A percentile compares a stretch with the other conserved stretches of the same genome.
Conservation (phyloP, 257 asterid genomes). For the Nicotiana knightiana region DNA sequence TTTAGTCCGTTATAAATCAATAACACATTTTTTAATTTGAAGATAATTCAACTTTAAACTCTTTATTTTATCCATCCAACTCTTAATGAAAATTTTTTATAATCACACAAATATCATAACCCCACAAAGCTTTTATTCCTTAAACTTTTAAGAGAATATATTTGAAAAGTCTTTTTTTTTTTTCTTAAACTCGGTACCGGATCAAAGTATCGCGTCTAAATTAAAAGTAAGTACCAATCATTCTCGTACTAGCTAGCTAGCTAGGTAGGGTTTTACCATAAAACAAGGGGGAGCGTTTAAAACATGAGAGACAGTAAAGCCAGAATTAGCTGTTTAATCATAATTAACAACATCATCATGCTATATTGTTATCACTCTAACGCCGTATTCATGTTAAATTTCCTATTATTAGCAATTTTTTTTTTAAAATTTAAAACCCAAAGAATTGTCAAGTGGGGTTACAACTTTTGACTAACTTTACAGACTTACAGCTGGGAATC, state of each 20-base stretch:
- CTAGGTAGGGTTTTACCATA: background rate
- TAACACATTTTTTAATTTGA: no score
- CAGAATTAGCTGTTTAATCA: conserved; percentile 22
- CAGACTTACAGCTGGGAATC: conserved; percentile 33
- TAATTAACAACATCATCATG: conserved; percentile 1
- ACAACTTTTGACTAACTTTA: conserved; percentile 10
- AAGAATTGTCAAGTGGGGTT: background rate
- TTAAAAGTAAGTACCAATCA: background rate
- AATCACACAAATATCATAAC: no score
- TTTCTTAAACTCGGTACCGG: no score
- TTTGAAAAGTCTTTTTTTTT: no score
- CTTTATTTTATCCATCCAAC: no score
- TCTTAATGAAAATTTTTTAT: no score
- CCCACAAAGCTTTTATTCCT: no score
- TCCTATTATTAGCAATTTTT: background rate
- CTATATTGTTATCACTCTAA: conserved; percentile 5
- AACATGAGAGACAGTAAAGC: conserved; percentile 32
- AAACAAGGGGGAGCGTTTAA: conserved; percentile 20
- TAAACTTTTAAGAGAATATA: no score
- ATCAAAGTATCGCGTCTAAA: no score
- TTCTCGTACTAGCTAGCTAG: background rate
- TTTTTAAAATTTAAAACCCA: background rate
- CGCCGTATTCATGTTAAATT: background rate
- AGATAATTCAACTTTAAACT: no score
- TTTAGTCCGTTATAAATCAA: no score